Evolutionary conservation across 495 filamentous ascomycete species (phyloP).

Genomic region (Neurospora africana): DNA sequence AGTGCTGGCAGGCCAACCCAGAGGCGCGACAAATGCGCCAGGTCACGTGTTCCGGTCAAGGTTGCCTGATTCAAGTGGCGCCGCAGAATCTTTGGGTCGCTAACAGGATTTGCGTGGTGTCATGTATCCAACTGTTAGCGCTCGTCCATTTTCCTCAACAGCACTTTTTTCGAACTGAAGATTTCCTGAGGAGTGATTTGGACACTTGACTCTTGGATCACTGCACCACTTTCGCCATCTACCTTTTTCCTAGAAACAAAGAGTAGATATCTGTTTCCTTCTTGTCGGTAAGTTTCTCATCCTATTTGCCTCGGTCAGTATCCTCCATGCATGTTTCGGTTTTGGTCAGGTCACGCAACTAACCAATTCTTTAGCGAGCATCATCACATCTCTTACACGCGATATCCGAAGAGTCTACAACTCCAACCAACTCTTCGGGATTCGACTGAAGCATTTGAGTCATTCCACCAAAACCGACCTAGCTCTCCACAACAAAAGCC

Average conservation of each 20-base stretch:
- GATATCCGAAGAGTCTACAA: background rate
- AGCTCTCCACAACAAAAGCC: background rate
- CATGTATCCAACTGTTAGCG: background rate
- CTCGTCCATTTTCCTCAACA: background rate
- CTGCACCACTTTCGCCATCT: slow-evolving; percentile 7
- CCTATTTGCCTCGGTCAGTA: too few species aligned
- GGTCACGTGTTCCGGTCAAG: slow-evolving; percentile 12
- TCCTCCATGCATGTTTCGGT: slow-evolving; percentile 7
- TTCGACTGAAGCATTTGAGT: too few species aligned
- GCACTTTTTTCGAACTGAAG: slow-evolving; percentile 3
- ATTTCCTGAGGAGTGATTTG: slow-evolving; percentile 2
- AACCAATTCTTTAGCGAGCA: background rate
- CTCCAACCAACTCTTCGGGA: background rate
- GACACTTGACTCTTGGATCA: slow-evolving; percentile 2
- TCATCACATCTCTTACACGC: background rate
- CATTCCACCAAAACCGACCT: background rate
- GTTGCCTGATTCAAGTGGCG: background rate
- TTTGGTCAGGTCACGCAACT: background rate
- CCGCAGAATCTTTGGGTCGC: background rate
- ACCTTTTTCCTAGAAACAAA: slow-evolving; percentile 1
- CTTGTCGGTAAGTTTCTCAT: background rate
- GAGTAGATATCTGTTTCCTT: slow-evolving; percentile 4
- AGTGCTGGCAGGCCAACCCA: slow-evolving; percentile 23
- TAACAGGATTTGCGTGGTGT: background rate
- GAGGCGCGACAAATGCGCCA: slow-evolving; percentile 15